Evolutionary conservation across 2,329 filamentous ascomycete species (phyloP), one percentile per base, ranked within the genome.

Genomic region (Paraconiothyrium brasiliense): DNA sequence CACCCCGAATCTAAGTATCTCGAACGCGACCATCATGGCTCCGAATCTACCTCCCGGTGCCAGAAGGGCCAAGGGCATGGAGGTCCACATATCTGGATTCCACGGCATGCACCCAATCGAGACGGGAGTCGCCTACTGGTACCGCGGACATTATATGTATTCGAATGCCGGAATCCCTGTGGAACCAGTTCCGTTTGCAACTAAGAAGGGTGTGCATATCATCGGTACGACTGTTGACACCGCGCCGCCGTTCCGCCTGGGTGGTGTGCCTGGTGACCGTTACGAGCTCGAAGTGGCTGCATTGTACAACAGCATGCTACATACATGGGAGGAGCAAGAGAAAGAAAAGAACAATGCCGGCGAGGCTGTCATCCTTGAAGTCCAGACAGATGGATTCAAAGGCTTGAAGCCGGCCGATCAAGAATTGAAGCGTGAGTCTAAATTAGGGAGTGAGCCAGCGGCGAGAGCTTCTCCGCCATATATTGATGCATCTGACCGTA

Each of bases 91-190:
- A 48, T 72, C 69, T 1, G 72, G 72, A 0, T 48, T 77, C 0
- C 24, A 35, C 7, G 72, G 70, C 13, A 30, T 57, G 0, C 72
- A 75, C 27, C 55, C 68, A 0, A 63, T 76, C 10, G 60, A 71
- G 16, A 57, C 48, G 0, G 73, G 71, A 1, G 57, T 76, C 11
- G 72, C 72, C 2, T 77, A 76, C 59, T 71, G 67, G 52, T 74
- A 72, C 55, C 72, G 75, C 10, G 74, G 75, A 2, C 73, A 76
- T 50, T 70, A 69, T 50, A 34, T 77, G 13, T 77, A 76, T 51
- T 63, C 65, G 1, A 64, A 62, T 0, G 52, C 41, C 0, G 59
- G 64, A 4, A 69, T 63, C 14, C 65, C 73, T 0, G 61, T 76
- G 24, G 65, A 72, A 47, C 72, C 71, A 0, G 35, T 70, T 2